Evolutionary conservation across 257 asterid genomes (phyloP), one percentile per base, ranked within the genome.

Genomic region (Eucommia ulmoides): DNA sequence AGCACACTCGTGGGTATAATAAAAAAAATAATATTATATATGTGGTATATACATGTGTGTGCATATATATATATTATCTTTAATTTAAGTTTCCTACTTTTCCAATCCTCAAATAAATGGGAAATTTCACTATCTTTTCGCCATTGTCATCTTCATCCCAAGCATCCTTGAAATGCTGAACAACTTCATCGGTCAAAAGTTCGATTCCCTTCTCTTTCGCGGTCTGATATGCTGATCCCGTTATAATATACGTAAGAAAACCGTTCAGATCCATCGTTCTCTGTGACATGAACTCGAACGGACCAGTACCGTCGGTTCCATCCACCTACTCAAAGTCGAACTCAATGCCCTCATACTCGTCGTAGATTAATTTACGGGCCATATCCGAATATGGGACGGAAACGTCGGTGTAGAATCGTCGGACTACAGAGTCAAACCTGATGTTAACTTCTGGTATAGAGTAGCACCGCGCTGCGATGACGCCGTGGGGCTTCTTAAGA

Each of bases 401-500:
- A 19, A 53, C 60, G 3, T 15, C 20, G 10, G 50, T 16, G 76
- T 82, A 70, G 5, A 61, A 52, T 7, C 46, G 55, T 1, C 50
- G 61, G 54, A 79, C 59, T 33, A 82, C 19, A 1, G 69, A 49
- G 68, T 85, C 89, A 7, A 82, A 70, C 0, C 14, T 19, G 1
- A 72, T 46, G 66, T 45, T 72, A 23, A 85, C 57, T 50, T 66
- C 72, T 0, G 94, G 83, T 0, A 17, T 1, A 2, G 82, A 61
- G 61, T 84, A 84, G 33, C 88, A 79, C 91, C 94, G 82, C 1
- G 94, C 85, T 7, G 95, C 96, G 15, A 85, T 65, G 0, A 85
- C 79, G 11, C 96, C 94, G 20, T 65, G 24, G 1, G 96, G 94
- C 52, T 75, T 84, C 51, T 76, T 84, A 15, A 84, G 69, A 3